Evolutionary conservation across 371 early-diverging fungal genomes (phyloP).

Genomic region (Syncephalis plumigaleata): DNA sequence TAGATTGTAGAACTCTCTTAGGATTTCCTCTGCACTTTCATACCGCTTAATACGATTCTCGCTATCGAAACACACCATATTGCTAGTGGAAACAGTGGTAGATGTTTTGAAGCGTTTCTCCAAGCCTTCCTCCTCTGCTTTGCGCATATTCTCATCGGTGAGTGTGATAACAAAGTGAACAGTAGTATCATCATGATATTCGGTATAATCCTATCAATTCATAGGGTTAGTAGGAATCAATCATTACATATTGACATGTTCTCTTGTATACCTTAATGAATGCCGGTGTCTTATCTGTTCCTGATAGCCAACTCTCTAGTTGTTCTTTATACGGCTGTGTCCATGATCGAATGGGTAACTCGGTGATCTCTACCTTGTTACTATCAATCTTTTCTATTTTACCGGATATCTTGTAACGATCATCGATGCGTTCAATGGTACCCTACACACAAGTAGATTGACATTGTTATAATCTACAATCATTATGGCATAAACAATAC

Average conservation of each 20-base stretch:
- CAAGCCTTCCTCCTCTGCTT: slow-evolving; percentile 58
- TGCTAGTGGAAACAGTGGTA: slow-evolving; percentile 53
- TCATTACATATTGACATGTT: background rate
- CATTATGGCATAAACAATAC: background rate
- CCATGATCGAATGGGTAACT: slow-evolving; percentile 93
- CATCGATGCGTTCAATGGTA: slow-evolving; percentile 28
- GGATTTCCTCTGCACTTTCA: slow-evolving; percentile 57
- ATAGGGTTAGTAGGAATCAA: background rate
- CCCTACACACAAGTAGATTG: slow-evolving; percentile 22
- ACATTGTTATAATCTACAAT: background rate
- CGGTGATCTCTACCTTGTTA: slow-evolving; percentile 74
- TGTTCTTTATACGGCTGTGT: slow-evolving; percentile 88
- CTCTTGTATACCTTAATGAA: slow-evolving; percentile 33
- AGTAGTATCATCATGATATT: slow-evolving; percentile 63
- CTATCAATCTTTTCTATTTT: slow-evolving; percentile 46
- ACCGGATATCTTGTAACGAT: slow-evolving; percentile 63
- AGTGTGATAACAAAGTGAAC: slow-evolving; percentile 79
- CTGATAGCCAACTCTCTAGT: slow-evolving; percentile 54
- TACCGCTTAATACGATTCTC: slow-evolving; percentile 86
- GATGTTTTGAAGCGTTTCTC: slow-evolving; percentile 74
- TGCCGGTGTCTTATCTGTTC: slow-evolving; percentile 33
- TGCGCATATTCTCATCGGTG: slow-evolving; percentile 41
- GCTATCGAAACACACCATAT: slow-evolving; percentile 96
- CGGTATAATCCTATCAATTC: slow-evolving; percentile 36
- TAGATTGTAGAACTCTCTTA: slow-evolving; percentile 85